These are phyloP conservation scores for Thalassiosira hispida DNA, from an alignment of 352 stramenopile genomes.

Conservation along the genomic window DNA sequence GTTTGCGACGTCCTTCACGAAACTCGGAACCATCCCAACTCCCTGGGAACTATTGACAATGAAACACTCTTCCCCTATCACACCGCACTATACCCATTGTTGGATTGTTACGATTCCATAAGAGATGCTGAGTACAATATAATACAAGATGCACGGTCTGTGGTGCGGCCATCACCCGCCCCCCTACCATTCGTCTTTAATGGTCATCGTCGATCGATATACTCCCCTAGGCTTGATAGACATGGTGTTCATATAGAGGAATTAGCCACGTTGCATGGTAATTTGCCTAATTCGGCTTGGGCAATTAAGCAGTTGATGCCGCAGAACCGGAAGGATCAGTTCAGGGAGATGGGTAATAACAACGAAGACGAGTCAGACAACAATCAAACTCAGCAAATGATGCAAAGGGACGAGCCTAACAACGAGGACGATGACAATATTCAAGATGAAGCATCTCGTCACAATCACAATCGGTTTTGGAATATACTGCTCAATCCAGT, in stretches of 20 bases:
- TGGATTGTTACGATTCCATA: constrained; percentile 65
- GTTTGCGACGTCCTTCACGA: neutral
- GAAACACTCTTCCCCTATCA: constrained; percentile 64
- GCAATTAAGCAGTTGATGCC: constrained; percentile 52
- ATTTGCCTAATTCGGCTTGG: constrained; percentile 59
- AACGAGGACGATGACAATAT: constrained; percentile 3
- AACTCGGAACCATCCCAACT: constrained; percentile 58
- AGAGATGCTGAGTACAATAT: constrained; percentile 18
- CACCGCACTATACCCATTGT: constrained; percentile 50
- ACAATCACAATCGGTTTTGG: constrained; percentile 43
- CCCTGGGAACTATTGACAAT: constrained; percentile 41
- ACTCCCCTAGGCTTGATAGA: constrained; percentile 32
- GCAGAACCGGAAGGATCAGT: constrained; percentile 29
- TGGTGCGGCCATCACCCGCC: constrained; percentile 27
- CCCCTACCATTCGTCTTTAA: constrained; percentile 30
- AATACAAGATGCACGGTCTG: neutral
- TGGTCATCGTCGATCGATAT: constrained; percentile 42
- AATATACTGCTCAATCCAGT: constrained; percentile 43
- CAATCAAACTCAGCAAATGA: neutral
- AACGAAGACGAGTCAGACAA: neutral
- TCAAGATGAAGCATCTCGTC: constrained; percentile 23
- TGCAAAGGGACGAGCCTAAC: neutral
- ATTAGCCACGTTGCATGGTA: constrained; percentile 30
- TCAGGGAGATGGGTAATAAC: neutral
- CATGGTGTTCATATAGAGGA: constrained; percentile 44